Percentiles rank a stretch among this genome's conserved stretches.
Conservation (phyloP, 208 protist species). For the Entamoeba histolytica region DNA sequence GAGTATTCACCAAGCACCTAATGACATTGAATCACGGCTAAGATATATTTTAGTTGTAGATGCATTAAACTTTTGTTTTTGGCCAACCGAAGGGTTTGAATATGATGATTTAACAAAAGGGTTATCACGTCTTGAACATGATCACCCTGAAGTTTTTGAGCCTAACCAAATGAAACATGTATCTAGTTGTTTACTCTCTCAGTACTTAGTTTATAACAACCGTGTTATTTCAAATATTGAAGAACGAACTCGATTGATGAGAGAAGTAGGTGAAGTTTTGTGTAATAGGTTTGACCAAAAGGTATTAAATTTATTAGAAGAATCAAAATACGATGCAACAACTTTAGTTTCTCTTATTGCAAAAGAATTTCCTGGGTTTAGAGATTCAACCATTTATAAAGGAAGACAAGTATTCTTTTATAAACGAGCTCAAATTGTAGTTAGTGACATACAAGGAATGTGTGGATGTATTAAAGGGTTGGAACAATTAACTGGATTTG, state of each 20-base stretch:
- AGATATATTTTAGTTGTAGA: not conserved
- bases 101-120: not conserved
- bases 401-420: not conserved
- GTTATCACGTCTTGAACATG: not conserved
- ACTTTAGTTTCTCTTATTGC: not conserved
- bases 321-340: not conserved
- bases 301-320: not conserved
- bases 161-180: not conserved
- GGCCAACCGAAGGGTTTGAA: not conserved
- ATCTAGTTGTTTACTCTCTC: not conserved
- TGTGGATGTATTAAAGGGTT: not conserved
- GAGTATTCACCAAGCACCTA: not conserved
- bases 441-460: not conserved
- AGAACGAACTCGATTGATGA: not conserved
- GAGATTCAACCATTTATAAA: not conserved
- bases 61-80: constrained; percentile 1
- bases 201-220: not conserved
- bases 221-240: not conserved
- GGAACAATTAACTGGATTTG: not conserved
- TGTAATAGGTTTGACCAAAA: not conserved
- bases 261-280: not conserved
- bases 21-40: not conserved
- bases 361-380: not conserved
- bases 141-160: not conserved
- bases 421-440: not conserved